Conservation (phyloP, 768 basidiomycete species). For the Epithele typhae region DNA sequence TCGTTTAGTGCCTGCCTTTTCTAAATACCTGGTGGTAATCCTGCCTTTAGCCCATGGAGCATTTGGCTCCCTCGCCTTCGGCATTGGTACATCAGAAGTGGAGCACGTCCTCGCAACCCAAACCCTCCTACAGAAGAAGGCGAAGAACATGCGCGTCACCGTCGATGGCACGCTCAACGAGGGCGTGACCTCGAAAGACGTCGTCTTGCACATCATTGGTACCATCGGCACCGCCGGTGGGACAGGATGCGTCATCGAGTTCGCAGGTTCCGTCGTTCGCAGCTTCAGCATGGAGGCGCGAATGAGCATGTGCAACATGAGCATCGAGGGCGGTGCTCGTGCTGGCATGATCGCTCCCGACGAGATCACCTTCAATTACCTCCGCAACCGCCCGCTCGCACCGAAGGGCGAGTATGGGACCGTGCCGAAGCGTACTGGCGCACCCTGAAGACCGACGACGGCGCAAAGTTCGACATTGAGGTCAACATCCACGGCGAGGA, state of each 20-base stretch:
- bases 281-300: conserved; percentile 59
- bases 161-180: conserved; percentile 52
- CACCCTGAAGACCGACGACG: conserved; percentile 49
- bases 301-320: conserved; percentile 64
- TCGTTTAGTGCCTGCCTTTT: background rate
- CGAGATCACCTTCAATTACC: conserved; percentile 57
- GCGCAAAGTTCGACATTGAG: conserved; percentile 54
- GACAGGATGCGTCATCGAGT: conserved; percentile 62
- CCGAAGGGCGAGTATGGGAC: conserved; percentile 58
- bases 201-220: conserved; percentile 62
- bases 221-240: conserved; percentile 62
- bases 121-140: conserved; percentile 56
- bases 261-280: conserved; percentile 52
- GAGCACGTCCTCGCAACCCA: conserved; percentile 69
- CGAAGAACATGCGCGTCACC: conserved; percentile 62
- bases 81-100: conserved; percentile 66
- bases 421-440: conserved; percentile 57
- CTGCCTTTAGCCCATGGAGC: conserved; percentile 49
- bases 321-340: conserved; percentile 61
- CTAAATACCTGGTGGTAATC: background rate
- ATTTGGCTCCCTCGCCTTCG: conserved; percentile 64
- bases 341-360: conserved; percentile 67
- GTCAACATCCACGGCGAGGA: conserved; percentile 56
- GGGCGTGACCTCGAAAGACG: conserved; percentile 60
- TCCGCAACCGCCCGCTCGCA: conserved; percentile 53